phyloP scores from a whole-genome alignment of 176 grass and related monocot genomes.

The Triticum timopheevii region DNA sequence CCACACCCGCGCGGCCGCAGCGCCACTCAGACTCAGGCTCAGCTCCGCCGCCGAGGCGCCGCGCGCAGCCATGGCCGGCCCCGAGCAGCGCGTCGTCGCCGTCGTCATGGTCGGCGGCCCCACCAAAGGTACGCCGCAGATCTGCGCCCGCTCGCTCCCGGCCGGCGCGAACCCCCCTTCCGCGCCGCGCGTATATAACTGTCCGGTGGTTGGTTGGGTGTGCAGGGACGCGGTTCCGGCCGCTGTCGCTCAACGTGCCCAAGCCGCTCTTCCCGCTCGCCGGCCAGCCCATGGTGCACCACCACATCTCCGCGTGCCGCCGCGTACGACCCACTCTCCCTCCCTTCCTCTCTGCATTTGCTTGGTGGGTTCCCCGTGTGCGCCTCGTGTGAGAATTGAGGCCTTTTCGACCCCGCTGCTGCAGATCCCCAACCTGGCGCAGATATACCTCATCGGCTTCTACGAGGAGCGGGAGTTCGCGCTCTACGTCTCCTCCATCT shows the following conservation, averaged over 20 bases:
- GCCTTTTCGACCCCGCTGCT: slow-evolving; percentile 26
- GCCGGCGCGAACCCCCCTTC: not conserved
- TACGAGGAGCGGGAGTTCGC: slow-evolving; percentile 96
- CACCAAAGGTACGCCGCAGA: slow-evolving; percentile 72
- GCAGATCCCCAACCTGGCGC: slow-evolving; percentile 95
- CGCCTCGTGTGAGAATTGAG: not conserved
- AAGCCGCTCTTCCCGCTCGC: slow-evolving; percentile 98
- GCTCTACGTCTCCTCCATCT: slow-evolving; percentile 94
- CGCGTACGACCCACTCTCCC: slow-evolving; percentile 34
- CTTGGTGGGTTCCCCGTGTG: not conserved
- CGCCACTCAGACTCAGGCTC: not conserved
- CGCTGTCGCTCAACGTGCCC: slow-evolving; percentile 90
- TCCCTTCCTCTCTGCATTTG: not conserved
- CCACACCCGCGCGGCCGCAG: not conserved
- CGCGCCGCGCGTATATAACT: not conserved
- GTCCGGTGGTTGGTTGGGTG: not conserved
- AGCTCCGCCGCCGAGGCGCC: slow-evolving; percentile 10
- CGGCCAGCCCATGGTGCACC: slow-evolving; percentile 96
- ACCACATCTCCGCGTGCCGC: slow-evolving; percentile 84
- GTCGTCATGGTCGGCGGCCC: slow-evolving; percentile 99
- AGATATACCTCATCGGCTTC: slow-evolving; percentile 98
- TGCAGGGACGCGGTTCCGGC: slow-evolving; percentile 92
- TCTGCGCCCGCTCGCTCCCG: slow-evolving; percentile 17
- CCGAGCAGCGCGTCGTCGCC: slow-evolving; percentile 82
- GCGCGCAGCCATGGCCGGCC: slow-evolving; percentile 54